Evolutionary conservation across 2,329 filamentous ascomycete species (phyloP), one percentile per base, ranked within the genome.

Genomic region (Ascomycota sp.): DNA sequence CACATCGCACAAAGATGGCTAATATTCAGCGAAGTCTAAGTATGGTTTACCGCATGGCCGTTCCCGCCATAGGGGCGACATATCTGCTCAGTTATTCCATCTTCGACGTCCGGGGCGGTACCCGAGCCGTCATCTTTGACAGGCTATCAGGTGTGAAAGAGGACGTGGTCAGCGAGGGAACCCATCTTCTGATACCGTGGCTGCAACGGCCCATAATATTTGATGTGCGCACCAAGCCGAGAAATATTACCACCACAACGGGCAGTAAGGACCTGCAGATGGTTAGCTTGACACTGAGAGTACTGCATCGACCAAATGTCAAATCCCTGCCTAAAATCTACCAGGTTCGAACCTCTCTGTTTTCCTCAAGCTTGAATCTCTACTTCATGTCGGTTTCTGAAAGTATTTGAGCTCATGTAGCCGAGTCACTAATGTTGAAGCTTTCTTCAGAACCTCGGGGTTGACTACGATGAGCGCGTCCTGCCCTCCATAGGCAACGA

Each of bases 211-310:
- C 77, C 44, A 83, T 98, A 59, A 65, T 92, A 52, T 98, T 92
- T 53, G 89, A 98, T 61, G 89, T 98, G 40, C 76, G 89, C 39
- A 98, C 91, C 33, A 91, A 92, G 68, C 89, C 89, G 36, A 71
- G 89, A 50, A 95, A 93, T 55, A 95, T 98, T 52, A 81, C 79
- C 41, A 98, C 89, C 20, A 98, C 89, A 17, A 98, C 89, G 9
- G 89, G 89, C 34, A 86, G 77, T 68, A 98, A 98, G 71, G 89
- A 98, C 61, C 58, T 98, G 65, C 89, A 98, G 64, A 98, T 98
- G 89, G 89, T 98, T 48, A 94, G 83, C 67, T 68, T 98, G 65
- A 98, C 89, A 31, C 67, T 98, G 51, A 71, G 89, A 56, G 89
- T 98, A 39, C 59, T 98, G 54, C 86, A 95, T 60, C 69, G 91